These are phyloP conservation scores for Plectosphaerella plurivora DNA, from an alignment of 2,329 filamentous ascomycete species.

Conservation along the genomic window DNA sequence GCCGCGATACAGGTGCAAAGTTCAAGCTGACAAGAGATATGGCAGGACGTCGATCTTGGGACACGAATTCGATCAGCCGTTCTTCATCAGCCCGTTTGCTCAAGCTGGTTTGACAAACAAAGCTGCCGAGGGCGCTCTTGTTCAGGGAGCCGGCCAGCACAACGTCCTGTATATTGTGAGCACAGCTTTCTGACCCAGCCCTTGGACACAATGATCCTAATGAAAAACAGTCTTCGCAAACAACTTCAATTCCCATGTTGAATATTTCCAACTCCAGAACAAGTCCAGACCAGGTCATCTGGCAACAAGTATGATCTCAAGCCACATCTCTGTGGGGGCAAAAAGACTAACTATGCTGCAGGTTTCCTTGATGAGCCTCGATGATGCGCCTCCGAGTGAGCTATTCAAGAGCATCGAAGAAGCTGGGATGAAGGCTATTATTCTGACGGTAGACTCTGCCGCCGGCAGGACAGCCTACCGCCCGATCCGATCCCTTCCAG, in stretches of 20 bases:
- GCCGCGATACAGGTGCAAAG: not conserved
- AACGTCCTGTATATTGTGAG: slow-evolving; percentile 34
- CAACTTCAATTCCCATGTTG: slow-evolving; percentile 11
- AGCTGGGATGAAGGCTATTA: slow-evolving; percentile 11
- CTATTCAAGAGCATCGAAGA: slow-evolving; percentile 8
- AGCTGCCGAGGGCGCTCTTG: slow-evolving; percentile 34
- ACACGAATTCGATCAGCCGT: slow-evolving; percentile 35
- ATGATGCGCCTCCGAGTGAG: slow-evolving; percentile 10
- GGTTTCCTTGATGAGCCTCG: slow-evolving; percentile 14
- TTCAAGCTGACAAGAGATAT: not conserved
- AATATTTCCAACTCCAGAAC: slow-evolving; percentile 12
- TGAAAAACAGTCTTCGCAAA: slow-evolving; percentile 13
- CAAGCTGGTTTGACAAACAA: slow-evolving; percentile 30
- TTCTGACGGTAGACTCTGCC: slow-evolving; percentile 15
- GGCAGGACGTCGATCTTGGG: slow-evolving; percentile 35
- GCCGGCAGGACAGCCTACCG: slow-evolving; percentile 13
- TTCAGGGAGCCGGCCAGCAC: slow-evolving; percentile 31
- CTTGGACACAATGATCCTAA: not conserved
- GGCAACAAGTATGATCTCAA: slow-evolving; percentile 6
- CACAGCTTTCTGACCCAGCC: no score
- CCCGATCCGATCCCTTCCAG: slow-evolving; percentile 10
- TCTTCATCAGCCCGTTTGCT: slow-evolving; percentile 39
- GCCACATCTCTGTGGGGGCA: not conserved
- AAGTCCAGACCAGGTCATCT: slow-evolving; percentile 12
- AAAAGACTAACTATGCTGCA: slow-evolving; percentile 8